Evolutionary conservation across 202 grass and related monocot genomes (phyloP).

Genomic region (Zizania palustris): DNA sequence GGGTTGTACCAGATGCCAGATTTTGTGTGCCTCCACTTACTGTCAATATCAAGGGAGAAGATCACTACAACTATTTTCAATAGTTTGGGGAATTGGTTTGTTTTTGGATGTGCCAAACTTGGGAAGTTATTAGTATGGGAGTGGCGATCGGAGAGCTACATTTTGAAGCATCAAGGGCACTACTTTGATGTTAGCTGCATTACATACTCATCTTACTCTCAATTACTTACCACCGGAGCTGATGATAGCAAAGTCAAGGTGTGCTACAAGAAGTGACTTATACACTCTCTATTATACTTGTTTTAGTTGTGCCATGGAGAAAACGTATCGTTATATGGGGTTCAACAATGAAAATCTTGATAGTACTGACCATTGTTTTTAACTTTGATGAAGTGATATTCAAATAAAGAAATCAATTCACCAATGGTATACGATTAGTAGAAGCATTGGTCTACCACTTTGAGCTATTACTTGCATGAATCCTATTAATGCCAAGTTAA

Average conservation of each 20-base stretch:
- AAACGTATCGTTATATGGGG: background rate
- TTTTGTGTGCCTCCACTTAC: constrained; percentile 85
- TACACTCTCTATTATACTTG: background rate
- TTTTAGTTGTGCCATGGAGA: background rate
- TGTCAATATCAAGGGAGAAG: constrained; percentile 90
- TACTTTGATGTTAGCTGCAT: constrained; percentile 97
- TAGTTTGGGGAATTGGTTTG: constrained; percentile 78
- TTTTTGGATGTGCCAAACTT: constrained; percentile 94
- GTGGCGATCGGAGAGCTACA: constrained; percentile 91
- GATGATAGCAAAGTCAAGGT: constrained; percentile 99
- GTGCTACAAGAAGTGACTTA: background rate
- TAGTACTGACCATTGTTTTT: background rate
- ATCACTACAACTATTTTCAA: constrained; percentile 94
- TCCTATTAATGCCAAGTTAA: constrained; percentile 4
- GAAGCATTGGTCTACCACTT: background rate
- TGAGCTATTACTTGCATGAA: constrained; percentile 7
- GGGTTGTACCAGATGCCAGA: constrained; percentile 97
- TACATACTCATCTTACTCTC: constrained; percentile 86
- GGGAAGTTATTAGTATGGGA: constrained; percentile 94
- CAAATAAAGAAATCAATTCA: background rate
- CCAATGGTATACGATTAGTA: background rate
- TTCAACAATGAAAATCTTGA: background rate
- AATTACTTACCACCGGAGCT: constrained; percentile 90
- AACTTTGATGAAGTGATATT: background rate
- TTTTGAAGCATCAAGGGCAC: constrained; percentile 95